Conservation (phyloP, 1,284 basidiomycete species). For the Porogramme epimiltina region DNA sequence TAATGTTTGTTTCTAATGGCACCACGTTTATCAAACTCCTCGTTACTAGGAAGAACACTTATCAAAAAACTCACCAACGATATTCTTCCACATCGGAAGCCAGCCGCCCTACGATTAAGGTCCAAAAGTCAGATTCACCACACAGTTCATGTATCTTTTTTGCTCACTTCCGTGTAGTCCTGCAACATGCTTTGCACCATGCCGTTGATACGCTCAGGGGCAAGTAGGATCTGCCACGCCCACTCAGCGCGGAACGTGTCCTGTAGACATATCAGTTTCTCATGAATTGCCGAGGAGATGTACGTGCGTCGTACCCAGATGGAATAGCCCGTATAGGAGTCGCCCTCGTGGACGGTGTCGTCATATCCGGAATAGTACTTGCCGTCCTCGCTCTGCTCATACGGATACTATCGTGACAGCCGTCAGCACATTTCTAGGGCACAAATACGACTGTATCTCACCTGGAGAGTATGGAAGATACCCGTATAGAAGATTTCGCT, state of each 20-base stretch:
- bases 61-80: conserved; percentile 53
- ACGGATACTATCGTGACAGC: conserved; percentile 61
- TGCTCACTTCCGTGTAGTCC: conserved; percentile 60
- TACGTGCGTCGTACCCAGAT: conserved; percentile 61
- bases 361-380: conserved; percentile 81
- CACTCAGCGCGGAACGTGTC: conserved; percentile 82
- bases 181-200: conserved; percentile 84
- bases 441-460: conserved; percentile 22
- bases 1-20: conserved; percentile 68
- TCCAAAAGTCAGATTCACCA: neutral
- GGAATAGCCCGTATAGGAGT: conserved; percentile 81
- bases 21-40: neutral
- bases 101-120: conserved; percentile 62
- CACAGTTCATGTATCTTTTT: neutral
- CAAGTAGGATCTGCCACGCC: conserved; percentile 78
- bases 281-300: too few species aligned
- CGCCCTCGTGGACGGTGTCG: conserved; percentile 59
- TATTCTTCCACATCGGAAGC: conserved; percentile 92
- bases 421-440: conserved; percentile 18
- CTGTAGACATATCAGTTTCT: conserved; percentile 32
- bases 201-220: conserved; percentile 71
- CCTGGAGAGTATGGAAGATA: conserved; percentile 71
- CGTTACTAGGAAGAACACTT: neutral
- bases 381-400: conserved; percentile 72
- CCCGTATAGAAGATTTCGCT: conserved; percentile 67